These are phyloP conservation scores for Arctium lappa DNA, from an alignment of 129 eudicot genomes.

Conservation along the genomic window DNA sequence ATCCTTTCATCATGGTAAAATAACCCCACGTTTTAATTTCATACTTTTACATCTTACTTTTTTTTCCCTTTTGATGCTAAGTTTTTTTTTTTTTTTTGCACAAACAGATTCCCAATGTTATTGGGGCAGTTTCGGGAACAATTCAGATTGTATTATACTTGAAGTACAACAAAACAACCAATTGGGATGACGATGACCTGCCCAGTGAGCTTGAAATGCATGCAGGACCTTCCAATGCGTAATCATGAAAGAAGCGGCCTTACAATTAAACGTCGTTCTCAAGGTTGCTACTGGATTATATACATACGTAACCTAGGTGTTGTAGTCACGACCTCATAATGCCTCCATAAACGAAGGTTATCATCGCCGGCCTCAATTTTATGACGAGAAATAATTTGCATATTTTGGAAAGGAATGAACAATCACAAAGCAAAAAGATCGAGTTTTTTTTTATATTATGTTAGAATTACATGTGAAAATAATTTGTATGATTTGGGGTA, in stretches of 20 bases:
- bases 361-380: background rate
- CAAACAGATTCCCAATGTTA: constrained; percentile 63
- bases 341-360: constrained; percentile 2
- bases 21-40: background rate
- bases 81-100: background rate
- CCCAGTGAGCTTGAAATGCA: constrained; percentile 32
- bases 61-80: background rate
- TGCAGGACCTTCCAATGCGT: constrained; percentile 18
- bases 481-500: background rate
- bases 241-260: background rate
- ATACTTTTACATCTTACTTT: background rate
- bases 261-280: background rate
- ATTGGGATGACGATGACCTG: constrained; percentile 57
- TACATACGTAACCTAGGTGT: background rate
- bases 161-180: constrained; percentile 47
- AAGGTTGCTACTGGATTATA: constrained; percentile 4
- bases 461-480: background rate
- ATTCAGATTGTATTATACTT: constrained; percentile 57
- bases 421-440: background rate
- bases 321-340: background rate
- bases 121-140: constrained; percentile 63
- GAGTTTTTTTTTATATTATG: background rate
- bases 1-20: constrained; percentile 65
- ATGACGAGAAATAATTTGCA: background rate
- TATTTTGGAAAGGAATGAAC: background rate